A percentile compares a stretch with the other conserved stretches of the same genome.
Conservation (phyloP, 495 filamentous ascomycete genomes). For the Cryomyces minteri region DNA sequence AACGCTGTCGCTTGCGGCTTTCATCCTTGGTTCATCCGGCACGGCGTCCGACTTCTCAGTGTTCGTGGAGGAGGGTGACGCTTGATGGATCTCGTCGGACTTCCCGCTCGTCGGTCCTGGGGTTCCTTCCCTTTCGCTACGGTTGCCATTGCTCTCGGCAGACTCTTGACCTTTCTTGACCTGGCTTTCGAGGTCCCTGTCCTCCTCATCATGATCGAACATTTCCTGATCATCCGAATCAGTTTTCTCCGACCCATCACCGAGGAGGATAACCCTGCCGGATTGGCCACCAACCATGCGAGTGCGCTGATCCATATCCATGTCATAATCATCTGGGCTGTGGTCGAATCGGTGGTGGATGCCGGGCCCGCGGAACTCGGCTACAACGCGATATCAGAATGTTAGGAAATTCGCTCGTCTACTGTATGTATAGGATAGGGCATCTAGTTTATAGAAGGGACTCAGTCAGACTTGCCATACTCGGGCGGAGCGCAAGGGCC, state of each 20-base stretch:
- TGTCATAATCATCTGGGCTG: conserved; percentile 80
- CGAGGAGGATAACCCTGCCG: conserved; percentile 80
- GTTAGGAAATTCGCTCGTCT: conserved; percentile 8
- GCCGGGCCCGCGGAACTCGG: conserved; percentile 89
- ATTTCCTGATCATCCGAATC: conserved; percentile 80
- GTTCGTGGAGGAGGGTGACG: conserved; percentile 29
- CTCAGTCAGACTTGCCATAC: conserved; percentile 74
- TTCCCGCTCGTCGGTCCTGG: conserved; percentile 21
- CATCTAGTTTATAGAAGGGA: conserved; percentile 2
- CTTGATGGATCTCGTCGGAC: conserved; percentile 10
- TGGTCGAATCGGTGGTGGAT: conserved; percentile 84
- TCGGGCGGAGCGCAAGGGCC: conserved; percentile 97
- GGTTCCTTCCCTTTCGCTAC: conserved; percentile 37
- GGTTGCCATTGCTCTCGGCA: conserved; percentile 7
- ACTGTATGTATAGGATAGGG: not conserved
- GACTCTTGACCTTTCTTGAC: conserved; percentile 24
- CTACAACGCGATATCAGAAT: conserved; percentile 28
- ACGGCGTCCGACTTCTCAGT: conserved; percentile 17
- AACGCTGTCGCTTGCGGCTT: conserved; percentile 2
- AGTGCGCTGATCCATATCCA: conserved; percentile 45
- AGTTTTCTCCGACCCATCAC: conserved; percentile 82
- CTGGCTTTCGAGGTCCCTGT: conserved; percentile 49
- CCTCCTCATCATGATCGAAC: conserved; percentile 77
- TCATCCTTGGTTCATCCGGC: conserved; percentile 1
- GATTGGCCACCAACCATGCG: conserved; percentile 44